phyloP scores from a whole-genome alignment of 106 monocot species.

The Acanthochlamys bracteata region DNA sequence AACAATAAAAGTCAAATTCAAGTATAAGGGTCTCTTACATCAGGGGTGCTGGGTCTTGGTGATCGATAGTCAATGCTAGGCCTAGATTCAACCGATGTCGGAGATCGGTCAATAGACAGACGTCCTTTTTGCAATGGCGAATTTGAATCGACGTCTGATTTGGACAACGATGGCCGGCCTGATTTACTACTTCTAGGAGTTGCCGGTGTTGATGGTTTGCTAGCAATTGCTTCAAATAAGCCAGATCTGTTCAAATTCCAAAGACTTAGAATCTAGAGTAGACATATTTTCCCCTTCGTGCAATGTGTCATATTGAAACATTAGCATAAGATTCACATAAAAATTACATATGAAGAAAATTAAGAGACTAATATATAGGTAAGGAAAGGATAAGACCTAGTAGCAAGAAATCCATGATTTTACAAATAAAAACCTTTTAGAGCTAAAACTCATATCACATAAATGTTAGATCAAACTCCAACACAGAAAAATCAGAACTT shows the following conservation, averaged over 20 bases:
- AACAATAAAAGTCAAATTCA: neutral
- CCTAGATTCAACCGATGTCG: slow-evolving; percentile 48
- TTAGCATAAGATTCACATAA: neutral
- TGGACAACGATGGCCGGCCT: slow-evolving; percentile 25
- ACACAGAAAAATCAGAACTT: neutral
- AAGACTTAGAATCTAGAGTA: neutral
- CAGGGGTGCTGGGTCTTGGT: slow-evolving; percentile 28
- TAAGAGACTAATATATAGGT: too few species aligned
- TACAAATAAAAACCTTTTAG: too few species aligned
- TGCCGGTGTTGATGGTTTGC: neutral
- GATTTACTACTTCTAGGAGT: slow-evolving; percentile 21
- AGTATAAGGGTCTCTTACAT: slow-evolving; percentile 32
- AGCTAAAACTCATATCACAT: too few species aligned
- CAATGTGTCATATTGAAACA: neutral
- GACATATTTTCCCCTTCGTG: neutral
- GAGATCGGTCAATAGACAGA: slow-evolving; percentile 37
- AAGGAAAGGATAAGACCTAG: too few species aligned
- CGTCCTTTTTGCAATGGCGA: slow-evolving; percentile 30
- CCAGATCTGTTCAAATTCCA: slow-evolving; percentile 3
- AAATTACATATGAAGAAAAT: too few species aligned
- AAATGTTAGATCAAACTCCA: too few species aligned
- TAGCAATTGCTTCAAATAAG: neutral
- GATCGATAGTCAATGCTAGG: slow-evolving; percentile 33
- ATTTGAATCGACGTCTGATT: slow-evolving; percentile 31
- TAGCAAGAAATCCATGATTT: too few species aligned